phyloP scores from a whole-genome alignment of 2,329 filamentous ascomycete genomes.

The Stagonosporopsis vannaccii region DNA sequence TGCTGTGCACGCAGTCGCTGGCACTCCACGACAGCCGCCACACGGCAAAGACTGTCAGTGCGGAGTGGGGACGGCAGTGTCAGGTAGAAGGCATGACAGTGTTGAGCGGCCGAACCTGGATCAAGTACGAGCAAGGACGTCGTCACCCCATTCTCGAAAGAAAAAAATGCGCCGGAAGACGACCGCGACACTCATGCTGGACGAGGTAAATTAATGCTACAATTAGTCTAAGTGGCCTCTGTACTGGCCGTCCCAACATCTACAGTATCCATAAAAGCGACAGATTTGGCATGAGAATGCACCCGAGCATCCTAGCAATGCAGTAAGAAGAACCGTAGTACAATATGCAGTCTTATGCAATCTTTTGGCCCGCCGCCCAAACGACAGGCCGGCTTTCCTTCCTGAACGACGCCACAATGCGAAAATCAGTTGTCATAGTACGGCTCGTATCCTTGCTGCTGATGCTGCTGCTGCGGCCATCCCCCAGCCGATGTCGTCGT shows the following conservation, averaged over 20 bases:
- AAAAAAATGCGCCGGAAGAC: neutral
- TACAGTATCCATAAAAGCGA: slow-evolving; percentile 20
- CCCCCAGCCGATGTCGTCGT: slow-evolving; percentile 46
- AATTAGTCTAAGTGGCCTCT: slow-evolving; percentile 19
- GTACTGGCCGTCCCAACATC: slow-evolving; percentile 14
- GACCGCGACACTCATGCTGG: neutral
- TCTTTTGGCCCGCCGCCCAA: slow-evolving; percentile 32
- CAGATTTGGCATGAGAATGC: slow-evolving; percentile 8
- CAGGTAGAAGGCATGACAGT: slow-evolving; percentile 13
- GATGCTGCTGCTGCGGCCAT: slow-evolving; percentile 34
- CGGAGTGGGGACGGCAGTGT: slow-evolving; percentile 16
- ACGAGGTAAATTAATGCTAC: slow-evolving; percentile 18
- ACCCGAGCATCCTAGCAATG: slow-evolving; percentile 35
- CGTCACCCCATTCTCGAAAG: no score
- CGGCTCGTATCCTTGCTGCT: slow-evolving; percentile 48
- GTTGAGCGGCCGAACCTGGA: neutral
- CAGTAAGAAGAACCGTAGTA: slow-evolving; percentile 36
- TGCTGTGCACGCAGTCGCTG: slow-evolving; percentile 27
- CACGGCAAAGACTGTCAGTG: slow-evolving; percentile 11
- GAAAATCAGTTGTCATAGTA: slow-evolving; percentile 50
- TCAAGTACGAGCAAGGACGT: no score
- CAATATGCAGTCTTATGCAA: slow-evolving; percentile 42
- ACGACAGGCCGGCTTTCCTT: slow-evolving; percentile 27
- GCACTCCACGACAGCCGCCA: slow-evolving; percentile 34
- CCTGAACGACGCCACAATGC: slow-evolving; percentile 40